These are phyloP conservation scores for Proliferodiscus dingleyae DNA, from an alignment of 2,329 filamentous ascomycete genomes.

Conservation along the genomic window DNA sequence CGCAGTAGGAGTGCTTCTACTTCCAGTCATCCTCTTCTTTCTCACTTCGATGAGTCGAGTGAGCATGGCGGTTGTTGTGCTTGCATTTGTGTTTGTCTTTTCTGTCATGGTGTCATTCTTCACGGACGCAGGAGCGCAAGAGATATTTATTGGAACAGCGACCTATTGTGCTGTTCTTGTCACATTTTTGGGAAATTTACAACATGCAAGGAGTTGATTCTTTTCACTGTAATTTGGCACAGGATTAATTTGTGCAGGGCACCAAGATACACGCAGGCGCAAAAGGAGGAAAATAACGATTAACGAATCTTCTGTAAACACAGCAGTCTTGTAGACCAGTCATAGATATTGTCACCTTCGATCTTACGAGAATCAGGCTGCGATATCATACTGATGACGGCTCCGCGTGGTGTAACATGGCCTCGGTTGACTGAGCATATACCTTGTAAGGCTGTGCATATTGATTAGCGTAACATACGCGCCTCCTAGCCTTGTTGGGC, in stretches of 20 bases:
- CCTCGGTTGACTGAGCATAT: too few relatives aligned
- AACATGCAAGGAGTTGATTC: not conserved
- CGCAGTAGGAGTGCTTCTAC: constrained; percentile 5
- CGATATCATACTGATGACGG: too few relatives aligned
- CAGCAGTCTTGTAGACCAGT: too few relatives aligned
- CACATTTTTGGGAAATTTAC: constrained; percentile 11
- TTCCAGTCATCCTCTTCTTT: constrained; percentile 13
- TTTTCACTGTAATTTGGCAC: not conserved
- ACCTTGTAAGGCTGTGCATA: too few relatives aligned
- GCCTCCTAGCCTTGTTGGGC: too few relatives aligned
- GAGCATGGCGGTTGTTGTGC: constrained; percentile 6
- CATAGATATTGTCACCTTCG: too few relatives aligned
- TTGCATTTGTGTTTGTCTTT: constrained; percentile 9
- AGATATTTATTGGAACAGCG: constrained; percentile 13
- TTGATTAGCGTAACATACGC: too few relatives aligned
- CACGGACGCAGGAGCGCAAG: constrained; percentile 3
- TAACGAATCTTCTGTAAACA: too few relatives aligned
- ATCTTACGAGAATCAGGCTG: too few relatives aligned
- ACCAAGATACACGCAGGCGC: too few relatives aligned
- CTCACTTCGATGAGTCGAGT: constrained; percentile 11
- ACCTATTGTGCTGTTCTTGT: constrained; percentile 18
- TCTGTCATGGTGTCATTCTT: constrained; percentile 10
- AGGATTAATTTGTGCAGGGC: not conserved
- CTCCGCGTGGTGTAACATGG: too few relatives aligned
- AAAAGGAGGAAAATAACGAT: too few relatives aligned